Base-by-base conservation (phyloP, 768 basidiomycete genomes). In the Cystoderma amianthinum region DNA sequence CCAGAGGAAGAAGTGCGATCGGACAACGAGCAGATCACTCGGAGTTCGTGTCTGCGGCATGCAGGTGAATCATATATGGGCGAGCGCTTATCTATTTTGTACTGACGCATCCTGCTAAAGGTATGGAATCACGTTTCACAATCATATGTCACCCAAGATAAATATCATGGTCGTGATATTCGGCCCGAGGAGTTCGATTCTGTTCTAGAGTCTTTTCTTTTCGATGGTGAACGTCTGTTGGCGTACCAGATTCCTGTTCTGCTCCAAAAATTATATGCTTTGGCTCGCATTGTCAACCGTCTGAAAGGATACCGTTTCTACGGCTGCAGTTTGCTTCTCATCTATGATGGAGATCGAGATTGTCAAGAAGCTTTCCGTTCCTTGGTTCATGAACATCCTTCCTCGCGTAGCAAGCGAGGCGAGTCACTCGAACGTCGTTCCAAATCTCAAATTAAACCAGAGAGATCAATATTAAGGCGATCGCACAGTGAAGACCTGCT, bases 281-380 rank as follows among this genome's bases (percentile, higher is more conserved):
- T 99, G 36, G 94, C 95, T 18, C 78, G 82, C 36, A 96, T 98
- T 64, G 74, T 98, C 52, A 73, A 82, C 57, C 78, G 85, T 5
- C 68, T 99, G 45, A 87, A 85, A 52, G 92, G 96, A n/a, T 99
- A 89, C 65, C 81, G 96, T 37, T 98, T 99, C 63, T 99, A 99
- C 57, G 96, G 96, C 11, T 97, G 95, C 64, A 92, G 88, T 48
- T 77, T 99, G 35, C 79, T 99, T 39, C 77, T 98, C 57, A 95
- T 98, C 56, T 99, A 99, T 60, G 96, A 99, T 56, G 96, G 96
- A 32, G 94, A 98, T 57, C 72, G 69, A 33, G 90, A 93, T 50
- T 75, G 80, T 1, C 96, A 98, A 61, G 84, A 89, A 51, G 72
- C 70, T 15, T 82, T 85, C 57, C 71, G 78, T 13, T 59, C 72